Percentiles rank a stretch among this genome's conserved stretches.
These are phyloP conservation scores for Wickerhamiella cacticola DNA, from an alignment of 805 yeast species.

Conservation along the genomic window DNA sequence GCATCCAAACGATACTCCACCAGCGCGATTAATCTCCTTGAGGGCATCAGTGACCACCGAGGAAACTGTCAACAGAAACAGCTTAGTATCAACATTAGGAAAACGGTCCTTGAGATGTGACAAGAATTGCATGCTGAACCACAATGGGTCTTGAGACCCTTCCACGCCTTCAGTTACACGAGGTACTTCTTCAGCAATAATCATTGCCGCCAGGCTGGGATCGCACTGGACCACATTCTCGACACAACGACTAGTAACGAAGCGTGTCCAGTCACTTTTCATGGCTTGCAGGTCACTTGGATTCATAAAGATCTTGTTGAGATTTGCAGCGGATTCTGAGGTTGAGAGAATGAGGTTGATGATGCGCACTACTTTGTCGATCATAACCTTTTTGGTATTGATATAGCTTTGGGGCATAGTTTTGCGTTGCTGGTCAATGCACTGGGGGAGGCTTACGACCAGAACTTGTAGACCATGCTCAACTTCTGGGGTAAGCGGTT, in stretches of 20 bases:
- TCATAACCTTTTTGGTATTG: constrained; percentile 41
- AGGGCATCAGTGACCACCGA: constrained; percentile 16
- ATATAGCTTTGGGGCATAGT: constrained; percentile 41
- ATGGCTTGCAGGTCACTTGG: constrained; percentile 37
- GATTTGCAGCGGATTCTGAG: constrained; percentile 42
- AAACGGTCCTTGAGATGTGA: constrained; percentile 38
- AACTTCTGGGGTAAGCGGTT: constrained; percentile 45
- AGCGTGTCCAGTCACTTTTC: constrained; percentile 47
- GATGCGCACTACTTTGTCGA: constrained; percentile 42
- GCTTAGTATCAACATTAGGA: constrained; percentile 40
- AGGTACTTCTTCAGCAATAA: constrained; percentile 25
- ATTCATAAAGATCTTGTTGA: constrained; percentile 36
- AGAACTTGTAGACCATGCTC: constrained; percentile 43
- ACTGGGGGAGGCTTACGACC: constrained; percentile 38
- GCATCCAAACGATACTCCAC: constrained; percentile 49
- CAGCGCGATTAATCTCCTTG: constrained; percentile 34
- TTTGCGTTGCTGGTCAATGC: constrained; percentile 18
- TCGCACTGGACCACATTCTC: constrained; percentile 42
- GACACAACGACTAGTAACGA: constrained; percentile 37
- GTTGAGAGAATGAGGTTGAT: constrained; percentile 44
- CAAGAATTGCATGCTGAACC: constrained; percentile 32
- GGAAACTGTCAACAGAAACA: constrained; percentile 39
- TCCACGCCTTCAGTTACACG: constrained; percentile 19
- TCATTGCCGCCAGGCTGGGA: constrained; percentile 18
- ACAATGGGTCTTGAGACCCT: constrained; percentile 13